A percentile compares a stretch with the other conserved stretches of the same genome.
Conservation (phyloP, 2,329 filamentous ascomycete genomes). For the Phialophora chinensis region DNA sequence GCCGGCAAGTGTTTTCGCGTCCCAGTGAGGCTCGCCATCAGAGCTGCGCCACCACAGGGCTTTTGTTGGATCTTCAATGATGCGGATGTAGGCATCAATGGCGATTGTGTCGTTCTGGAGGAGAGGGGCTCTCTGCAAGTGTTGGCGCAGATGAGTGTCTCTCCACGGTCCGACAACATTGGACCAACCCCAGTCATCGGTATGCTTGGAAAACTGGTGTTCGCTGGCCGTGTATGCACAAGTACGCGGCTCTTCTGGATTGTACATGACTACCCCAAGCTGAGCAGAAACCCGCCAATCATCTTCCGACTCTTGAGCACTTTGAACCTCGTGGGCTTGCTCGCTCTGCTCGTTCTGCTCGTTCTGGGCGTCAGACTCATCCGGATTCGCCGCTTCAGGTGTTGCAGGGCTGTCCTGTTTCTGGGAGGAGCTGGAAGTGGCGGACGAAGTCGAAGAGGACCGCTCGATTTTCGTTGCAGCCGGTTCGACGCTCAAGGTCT, state of each 20-base stretch:
- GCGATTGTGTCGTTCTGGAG: slow-evolving; percentile 66
- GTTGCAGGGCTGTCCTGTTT: slow-evolving; percentile 20
- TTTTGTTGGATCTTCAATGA: slow-evolving; percentile 65
- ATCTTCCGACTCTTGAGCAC: slow-evolving; percentile 18
- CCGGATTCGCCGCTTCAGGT: slow-evolving; percentile 7
- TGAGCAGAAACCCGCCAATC: slow-evolving; percentile 62
- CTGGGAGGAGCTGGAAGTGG: neutral
- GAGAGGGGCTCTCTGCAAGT: slow-evolving; percentile 63
- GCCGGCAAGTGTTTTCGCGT: slow-evolving; percentile 63
- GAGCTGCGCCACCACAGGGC: slow-evolving; percentile 67
- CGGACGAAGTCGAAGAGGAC: neutral
- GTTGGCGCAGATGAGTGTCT: slow-evolving; percentile 63
- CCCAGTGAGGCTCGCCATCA: slow-evolving; percentile 57
- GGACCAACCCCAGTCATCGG: slow-evolving; percentile 68
- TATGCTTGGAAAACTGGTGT: slow-evolving; percentile 65
- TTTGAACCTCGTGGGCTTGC: slow-evolving; percentile 8
- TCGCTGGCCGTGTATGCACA: slow-evolving; percentile 62
- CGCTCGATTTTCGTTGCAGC: slow-evolving; percentile 16
- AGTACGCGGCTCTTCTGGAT: slow-evolving; percentile 66
- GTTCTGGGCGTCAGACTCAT: slow-evolving; percentile 1
- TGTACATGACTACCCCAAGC: slow-evolving; percentile 67
- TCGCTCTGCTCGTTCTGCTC: slow-evolving; percentile 18
- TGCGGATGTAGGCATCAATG: slow-evolving; percentile 66
- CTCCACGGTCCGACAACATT: slow-evolving; percentile 65
- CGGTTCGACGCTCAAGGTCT: slow-evolving; percentile 25